phyloP scores from a whole-genome alignment of 768 basidiomycete genomes.

The Phaffia tasmanica region DNA sequence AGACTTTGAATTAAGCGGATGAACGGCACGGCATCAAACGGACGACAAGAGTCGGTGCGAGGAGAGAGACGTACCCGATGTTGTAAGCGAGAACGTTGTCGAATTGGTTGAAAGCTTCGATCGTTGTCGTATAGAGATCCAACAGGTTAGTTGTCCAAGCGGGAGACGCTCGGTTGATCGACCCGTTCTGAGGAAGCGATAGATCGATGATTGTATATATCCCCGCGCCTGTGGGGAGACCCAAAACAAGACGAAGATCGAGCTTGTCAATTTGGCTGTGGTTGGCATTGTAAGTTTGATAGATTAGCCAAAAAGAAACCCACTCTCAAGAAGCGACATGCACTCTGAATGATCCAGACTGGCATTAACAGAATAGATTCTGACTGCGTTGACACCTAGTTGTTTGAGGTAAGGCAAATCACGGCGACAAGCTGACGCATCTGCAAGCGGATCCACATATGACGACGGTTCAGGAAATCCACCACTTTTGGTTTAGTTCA shows the following conservation, averaged over 20 bases:
- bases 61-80: constrained; percentile 44
- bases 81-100: constrained; percentile 83
- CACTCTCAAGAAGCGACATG: constrained; percentile 68
- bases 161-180: constrained; percentile 53
- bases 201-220: constrained; percentile 59
- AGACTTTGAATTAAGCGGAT: too few relatives aligned
- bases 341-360: constrained; percentile 74
- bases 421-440: constrained; percentile 55
- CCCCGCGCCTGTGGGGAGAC: constrained; percentile 7
- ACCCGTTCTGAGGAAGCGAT: constrained; percentile 71
- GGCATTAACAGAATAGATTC: constrained; percentile 68
- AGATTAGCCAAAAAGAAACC: constrained; percentile 32
- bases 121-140: constrained; percentile 51
- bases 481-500: constrained; percentile 43
- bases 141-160: constrained; percentile 73
- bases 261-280: constrained; percentile 12
- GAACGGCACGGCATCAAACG: too few relatives aligned
- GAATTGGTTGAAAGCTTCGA: constrained; percentile 45
- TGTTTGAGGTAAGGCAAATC: constrained; percentile 67
- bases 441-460: constrained; percentile 68
- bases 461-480: constrained; percentile 49
- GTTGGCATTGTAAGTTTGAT: background rate
- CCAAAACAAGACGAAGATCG: constrained; percentile 1
- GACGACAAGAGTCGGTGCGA: too few relatives aligned
- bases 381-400: constrained; percentile 50